Evolutionary conservation across 371 early-diverging fungal species (phyloP).

Genomic region (Haplosporangium sp.): DNA sequence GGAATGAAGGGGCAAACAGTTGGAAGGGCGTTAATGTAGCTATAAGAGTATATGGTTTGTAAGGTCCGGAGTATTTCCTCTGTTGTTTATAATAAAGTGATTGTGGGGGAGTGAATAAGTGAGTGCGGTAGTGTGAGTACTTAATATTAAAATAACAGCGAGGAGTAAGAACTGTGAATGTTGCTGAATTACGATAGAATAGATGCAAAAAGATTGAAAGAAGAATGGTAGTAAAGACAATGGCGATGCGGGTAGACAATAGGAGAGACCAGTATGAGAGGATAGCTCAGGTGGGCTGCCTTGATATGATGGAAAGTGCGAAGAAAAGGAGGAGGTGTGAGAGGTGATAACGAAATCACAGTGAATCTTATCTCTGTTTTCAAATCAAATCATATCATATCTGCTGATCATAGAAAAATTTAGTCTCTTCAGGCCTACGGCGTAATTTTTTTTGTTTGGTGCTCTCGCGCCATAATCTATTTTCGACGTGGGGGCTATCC

Average conservation of each 20-base stretch:
- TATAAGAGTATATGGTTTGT: background rate
- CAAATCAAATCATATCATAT: constrained; percentile 5
- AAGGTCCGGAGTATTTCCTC: background rate
- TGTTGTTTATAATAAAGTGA: background rate
- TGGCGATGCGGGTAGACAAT: too few species aligned
- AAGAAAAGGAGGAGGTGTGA: background rate
- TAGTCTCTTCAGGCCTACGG: background rate
- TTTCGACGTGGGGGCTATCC: background rate
- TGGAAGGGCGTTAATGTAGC: background rate
- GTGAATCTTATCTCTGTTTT: constrained; percentile 4
- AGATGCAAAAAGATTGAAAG: too few species aligned
- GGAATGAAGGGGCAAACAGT: constrained; percentile 1
- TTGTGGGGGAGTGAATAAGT: background rate
- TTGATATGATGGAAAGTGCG: too few species aligned
- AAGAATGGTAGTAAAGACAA: too few species aligned
- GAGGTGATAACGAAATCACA: background rate
- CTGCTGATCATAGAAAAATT: background rate
- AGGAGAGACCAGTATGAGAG: too few species aligned
- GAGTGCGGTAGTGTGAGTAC: background rate
- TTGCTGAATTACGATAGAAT: too few species aligned
- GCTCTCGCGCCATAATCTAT: constrained; percentile 6
- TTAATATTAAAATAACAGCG: background rate
- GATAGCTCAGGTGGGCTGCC: too few species aligned
- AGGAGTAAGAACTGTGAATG: background rate
- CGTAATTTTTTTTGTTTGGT: background rate